phyloP scores from a whole-genome alignment of 148 eudicot genomes.

The Silene conica region DNA sequence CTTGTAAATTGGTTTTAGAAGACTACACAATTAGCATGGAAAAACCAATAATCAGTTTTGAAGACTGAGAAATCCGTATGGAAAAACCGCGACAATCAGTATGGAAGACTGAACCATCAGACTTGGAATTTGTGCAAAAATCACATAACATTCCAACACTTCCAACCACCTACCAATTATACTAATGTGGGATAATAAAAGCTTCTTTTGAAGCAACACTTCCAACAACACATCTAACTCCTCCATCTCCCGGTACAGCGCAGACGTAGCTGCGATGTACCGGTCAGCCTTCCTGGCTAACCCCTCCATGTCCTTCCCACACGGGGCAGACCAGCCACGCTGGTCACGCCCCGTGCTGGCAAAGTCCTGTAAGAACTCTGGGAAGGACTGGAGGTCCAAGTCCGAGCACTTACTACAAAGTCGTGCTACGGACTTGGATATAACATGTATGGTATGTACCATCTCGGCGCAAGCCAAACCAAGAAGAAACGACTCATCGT shows the following conservation, averaged over 20 bases:
- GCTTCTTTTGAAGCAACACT: no score
- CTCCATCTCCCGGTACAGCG: slow-evolving; percentile 64
- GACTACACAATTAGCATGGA: no score
- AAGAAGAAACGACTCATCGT: slow-evolving; percentile 67
- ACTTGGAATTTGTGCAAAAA: no score
- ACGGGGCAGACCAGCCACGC: slow-evolving; percentile 41
- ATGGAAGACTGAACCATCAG: no score
- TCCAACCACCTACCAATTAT: no score
- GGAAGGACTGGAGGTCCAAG: slow-evolving; percentile 43
- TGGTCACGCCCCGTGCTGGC: slow-evolving; percentile 63
- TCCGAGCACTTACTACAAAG: slow-evolving; percentile 39
- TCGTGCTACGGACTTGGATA: slow-evolving; percentile 42
- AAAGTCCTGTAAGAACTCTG: slow-evolving; percentile 42
- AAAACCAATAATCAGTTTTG: no score
- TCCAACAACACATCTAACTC: slow-evolving; percentile 34
- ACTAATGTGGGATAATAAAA: no score
- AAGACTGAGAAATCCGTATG: no score
- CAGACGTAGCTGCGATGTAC: slow-evolving; percentile 42
- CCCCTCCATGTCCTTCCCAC: slow-evolving; percentile 53
- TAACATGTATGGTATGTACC: slow-evolving; percentile 38
- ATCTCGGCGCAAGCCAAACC: slow-evolving; percentile 67
- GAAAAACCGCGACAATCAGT: no score
- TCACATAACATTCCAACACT: no score
- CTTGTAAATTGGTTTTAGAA: no score
- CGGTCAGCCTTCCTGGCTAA: slow-evolving; percentile 48